These are phyloP conservation scores for Trichosphaerium sp. DNA, from an alignment of 78 protist genomes.

Conservation along the genomic window DNA sequence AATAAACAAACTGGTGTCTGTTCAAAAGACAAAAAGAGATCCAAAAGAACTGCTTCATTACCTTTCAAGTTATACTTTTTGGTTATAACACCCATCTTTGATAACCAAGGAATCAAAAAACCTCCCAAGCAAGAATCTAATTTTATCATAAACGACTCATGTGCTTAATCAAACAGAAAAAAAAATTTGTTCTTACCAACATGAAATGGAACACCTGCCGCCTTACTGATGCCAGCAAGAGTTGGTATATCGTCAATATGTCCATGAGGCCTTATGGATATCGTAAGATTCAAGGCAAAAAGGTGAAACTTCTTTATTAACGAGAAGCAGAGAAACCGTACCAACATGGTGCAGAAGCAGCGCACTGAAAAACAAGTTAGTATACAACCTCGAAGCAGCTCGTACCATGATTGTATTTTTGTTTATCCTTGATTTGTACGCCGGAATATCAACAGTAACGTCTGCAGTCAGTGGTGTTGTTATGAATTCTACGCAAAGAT, in stretches of 20 bases:
- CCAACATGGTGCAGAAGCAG: conserved; percentile 51
- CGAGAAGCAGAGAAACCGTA: too few relatives aligned
- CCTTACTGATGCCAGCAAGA: not conserved
- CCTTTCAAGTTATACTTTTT: too few relatives aligned
- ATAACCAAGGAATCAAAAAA: conserved; percentile 29
- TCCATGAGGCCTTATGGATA: too few relatives aligned
- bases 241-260: conserved; percentile 7
- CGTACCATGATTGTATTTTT: conserved; percentile 31
- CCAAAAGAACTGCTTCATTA: not conserved
- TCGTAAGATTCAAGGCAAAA: too few relatives aligned
- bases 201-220: too few relatives aligned
- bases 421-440: not conserved
- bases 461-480: not conserved
- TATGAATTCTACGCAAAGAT: conserved; percentile 9
- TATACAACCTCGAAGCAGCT: too few relatives aligned
- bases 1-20: conserved; percentile 10
- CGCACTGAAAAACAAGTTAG: too few relatives aligned
- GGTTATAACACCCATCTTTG: conserved; percentile 10
- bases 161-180: too few relatives aligned
- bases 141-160: conserved; percentile 32
- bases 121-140: conserved; percentile 69
- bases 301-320: too few relatives aligned
- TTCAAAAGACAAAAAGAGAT: not conserved
- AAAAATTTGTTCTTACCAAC: too few relatives aligned
- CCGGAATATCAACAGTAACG: not conserved